These are phyloP conservation scores for Vaccinium darrowii DNA, from an alignment of 148 eudicot species.

Conservation along the genomic window DNA sequence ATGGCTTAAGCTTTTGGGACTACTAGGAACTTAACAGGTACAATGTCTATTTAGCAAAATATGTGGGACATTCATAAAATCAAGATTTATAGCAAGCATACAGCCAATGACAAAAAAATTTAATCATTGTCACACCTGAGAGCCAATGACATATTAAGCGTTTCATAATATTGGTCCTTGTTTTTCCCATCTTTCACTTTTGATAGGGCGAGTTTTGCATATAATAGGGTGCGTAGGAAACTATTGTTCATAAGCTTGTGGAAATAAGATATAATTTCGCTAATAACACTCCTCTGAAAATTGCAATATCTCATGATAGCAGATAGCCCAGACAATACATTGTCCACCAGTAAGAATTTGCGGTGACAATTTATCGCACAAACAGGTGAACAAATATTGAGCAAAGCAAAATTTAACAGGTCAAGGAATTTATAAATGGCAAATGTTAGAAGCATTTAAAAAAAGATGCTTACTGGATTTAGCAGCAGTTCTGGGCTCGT, in stretches of 20 bases:
- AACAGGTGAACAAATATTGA: not conserved
- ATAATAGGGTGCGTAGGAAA: not conserved
- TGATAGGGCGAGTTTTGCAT: not conserved
- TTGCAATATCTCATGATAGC: not conserved
- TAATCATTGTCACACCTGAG: not conserved
- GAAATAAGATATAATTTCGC: not conserved
- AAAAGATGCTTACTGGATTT: constrained; percentile 72
- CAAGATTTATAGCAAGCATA: not conserved
- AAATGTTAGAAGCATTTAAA: not conserved
- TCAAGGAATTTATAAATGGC: constrained; percentile 6
- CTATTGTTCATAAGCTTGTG: not conserved
- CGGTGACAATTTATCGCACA: not conserved
- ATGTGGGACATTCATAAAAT: not conserved
- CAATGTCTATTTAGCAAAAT: not conserved
- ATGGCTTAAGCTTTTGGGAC: too few relatives aligned
- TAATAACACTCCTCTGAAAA: not conserved
- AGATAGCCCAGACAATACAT: not conserved
- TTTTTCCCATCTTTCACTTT: not conserved
- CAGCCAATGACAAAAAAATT: not conserved
- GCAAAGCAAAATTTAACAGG: not conserved
- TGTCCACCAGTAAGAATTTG: not conserved
- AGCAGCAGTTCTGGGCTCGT: constrained; percentile 94
- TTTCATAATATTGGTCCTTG: not conserved
- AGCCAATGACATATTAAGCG: not conserved
- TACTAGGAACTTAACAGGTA: not conserved